phyloP scores from a whole-genome alignment of 495 filamentous ascomycete species.

The Rostrohypoxylon terebratum region DNA sequence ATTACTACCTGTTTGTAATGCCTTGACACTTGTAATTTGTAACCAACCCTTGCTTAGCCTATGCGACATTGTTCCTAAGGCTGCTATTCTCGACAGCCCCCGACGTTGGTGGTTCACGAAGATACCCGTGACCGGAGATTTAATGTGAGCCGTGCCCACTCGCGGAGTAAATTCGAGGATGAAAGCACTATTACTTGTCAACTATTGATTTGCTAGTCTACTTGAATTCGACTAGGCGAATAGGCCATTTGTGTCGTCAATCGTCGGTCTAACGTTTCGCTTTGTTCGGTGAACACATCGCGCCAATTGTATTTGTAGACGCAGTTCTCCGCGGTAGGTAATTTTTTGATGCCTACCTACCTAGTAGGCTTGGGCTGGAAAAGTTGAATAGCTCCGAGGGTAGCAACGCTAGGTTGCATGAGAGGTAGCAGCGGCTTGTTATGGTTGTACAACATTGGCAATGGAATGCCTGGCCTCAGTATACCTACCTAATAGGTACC shows the following conservation, averaged over 20 bases:
- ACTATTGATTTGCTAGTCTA: constrained; percentile 35
- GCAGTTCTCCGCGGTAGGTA: constrained; percentile 34
- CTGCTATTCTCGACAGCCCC: constrained; percentile 20
- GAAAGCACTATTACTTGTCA: constrained; percentile 32
- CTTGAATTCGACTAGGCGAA: constrained; percentile 18
- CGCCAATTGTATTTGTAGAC: constrained; percentile 29
- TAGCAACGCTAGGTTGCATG: constrained; percentile 30
- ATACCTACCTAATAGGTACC: background rate
- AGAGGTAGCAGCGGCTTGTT: constrained; percentile 27
- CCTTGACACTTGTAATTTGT: background rate
- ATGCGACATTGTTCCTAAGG: background rate
- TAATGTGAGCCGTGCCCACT: constrained; percentile 23
- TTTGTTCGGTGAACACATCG: constrained; percentile 32
- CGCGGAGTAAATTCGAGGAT: constrained; percentile 10
- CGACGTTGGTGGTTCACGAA: constrained; percentile 9
- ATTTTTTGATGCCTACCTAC: too few species aligned
- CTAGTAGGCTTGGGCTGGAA: constrained; percentile 19
- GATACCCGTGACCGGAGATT: background rate
- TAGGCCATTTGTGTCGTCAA: constrained; percentile 1
- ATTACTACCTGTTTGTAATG: background rate
- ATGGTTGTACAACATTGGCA: constrained; percentile 28
- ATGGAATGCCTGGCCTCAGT: constrained; percentile 12
- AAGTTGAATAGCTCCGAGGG: constrained; percentile 15
- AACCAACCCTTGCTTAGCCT: constrained; percentile 10
- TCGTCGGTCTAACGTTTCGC: constrained; percentile 33